Conservation (phyloP, 2,329 filamentous ascomycete genomes). For the Grosmannia penicillata region DNA sequence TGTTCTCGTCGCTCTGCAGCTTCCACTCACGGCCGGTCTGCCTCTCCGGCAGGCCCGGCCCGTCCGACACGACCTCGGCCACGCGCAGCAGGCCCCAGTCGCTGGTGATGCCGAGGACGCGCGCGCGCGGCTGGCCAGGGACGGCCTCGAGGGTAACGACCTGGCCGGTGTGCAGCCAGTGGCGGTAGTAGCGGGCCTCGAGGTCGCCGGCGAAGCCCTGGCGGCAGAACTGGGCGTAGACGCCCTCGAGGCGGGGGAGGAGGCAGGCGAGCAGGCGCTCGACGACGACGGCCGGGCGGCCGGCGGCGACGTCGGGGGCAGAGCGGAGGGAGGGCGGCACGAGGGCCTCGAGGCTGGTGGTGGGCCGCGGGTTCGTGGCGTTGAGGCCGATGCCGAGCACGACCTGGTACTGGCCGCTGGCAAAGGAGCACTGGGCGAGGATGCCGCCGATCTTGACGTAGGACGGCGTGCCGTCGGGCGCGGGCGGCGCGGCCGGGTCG, state of each 20-base stretch:
- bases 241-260: slow-evolving; percentile 58
- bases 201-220: slow-evolving; percentile 61
- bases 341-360: slow-evolving; percentile 70
- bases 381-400: slow-evolving; percentile 83
- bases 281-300: slow-evolving; percentile 44
- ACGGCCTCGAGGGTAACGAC: slow-evolving; percentile 64
- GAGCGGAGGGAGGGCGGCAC: slow-evolving; percentile 30
- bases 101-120: slow-evolving; percentile 74
- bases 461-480: slow-evolving; percentile 15
- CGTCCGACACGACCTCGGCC: slow-evolving; percentile 61
- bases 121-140: slow-evolving; percentile 51
- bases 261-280: slow-evolving; percentile 76
- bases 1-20: slow-evolving; percentile 92
- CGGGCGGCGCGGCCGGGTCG: slow-evolving; percentile 39
- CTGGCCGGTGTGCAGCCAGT: slow-evolving; percentile 76
- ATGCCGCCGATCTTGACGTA: slow-evolving; percentile 92
- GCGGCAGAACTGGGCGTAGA: slow-evolving; percentile 62
- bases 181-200: slow-evolving; percentile 61
- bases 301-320: slow-evolving; percentile 10
- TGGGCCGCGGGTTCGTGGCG: slow-evolving; percentile 68
- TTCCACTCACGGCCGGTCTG: slow-evolving; percentile 66
- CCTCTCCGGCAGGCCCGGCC: slow-evolving; percentile 29
- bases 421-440: slow-evolving; percentile 76
- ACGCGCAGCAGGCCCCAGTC: slow-evolving; percentile 81
- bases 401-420: slow-evolving; percentile 62